Evolutionary conservation across 2,329 filamentous ascomycete genomes (phyloP), one percentile per base, ranked within the genome.

Genomic region (Aspergillus persii): DNA sequence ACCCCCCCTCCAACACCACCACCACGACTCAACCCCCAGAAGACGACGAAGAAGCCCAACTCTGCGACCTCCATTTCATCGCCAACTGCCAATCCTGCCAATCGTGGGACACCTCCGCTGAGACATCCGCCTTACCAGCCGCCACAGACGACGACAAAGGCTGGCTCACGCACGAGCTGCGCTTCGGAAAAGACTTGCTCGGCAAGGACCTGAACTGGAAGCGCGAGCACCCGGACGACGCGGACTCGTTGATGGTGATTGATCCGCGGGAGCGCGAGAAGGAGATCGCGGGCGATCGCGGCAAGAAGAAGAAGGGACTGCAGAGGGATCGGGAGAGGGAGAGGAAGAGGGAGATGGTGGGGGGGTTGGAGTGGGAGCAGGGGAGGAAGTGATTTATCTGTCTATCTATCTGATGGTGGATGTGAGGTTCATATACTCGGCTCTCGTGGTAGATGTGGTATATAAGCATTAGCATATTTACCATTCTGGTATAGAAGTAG

Each of bases 1-100:
- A n/a, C 57, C 18, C 27, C 54, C 8, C 15, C 30, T 8, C 15
- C 65, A 53, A 51, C 64, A 27, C 50, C 58, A 33, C 53, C 39
- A 11, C 54, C 58, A 30, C 51, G 31, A 50, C 63, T 11, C 60
- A 68, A 18, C 60, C 61, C 52, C 63, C 68, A 23, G 18, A 23
- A 8, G 69, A 74, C 7, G 82, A 83, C 18, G 88, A 89, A 44
- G 91, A 96, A 72, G 88, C 86, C 2, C 83, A 83, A 53, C 81
- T 96, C 3, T 99, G 95, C 71, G 95, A 98, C 73, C 79, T 99
- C 39, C 95, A 99, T 74, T 99, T 98, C 75, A 96, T 99, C 63
- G 90, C 90, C 52, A 91, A 96, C 68, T 99, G 95, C 74, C 92
- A 96, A 72, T 96, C 92, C 49, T 98, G 95, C 74, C 87, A 86